A percentile compares a stretch with the other conserved stretches of the same genome.
phyloP scores from a whole-genome alignment of 2,329 filamentous ascomycete genomes.

The Trichophyton schoenleinii region DNA sequence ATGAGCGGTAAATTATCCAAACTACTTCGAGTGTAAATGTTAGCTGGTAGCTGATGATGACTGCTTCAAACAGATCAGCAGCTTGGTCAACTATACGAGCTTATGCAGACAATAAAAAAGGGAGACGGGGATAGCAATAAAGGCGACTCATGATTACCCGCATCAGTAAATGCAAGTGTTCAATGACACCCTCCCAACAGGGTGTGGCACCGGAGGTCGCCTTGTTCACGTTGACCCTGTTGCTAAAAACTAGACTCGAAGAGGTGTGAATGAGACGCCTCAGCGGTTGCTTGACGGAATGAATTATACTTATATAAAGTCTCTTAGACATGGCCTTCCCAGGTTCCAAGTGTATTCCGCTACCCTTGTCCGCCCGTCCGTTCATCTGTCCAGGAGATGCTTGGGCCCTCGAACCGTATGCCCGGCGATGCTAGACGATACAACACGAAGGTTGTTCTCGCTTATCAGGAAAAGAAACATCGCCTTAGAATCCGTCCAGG shows the following conservation, averaged over 20 bases:
- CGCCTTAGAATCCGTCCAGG: not conserved
- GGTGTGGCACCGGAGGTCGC: not conserved
- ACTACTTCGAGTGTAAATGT: not conserved
- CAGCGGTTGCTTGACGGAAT: not conserved
- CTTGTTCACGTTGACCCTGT: not conserved
- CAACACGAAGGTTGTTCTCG: too few relatives aligned
- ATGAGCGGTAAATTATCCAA: conserved; percentile 63
- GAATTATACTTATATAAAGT: not conserved
- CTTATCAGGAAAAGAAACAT: not conserved
- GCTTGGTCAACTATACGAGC: conserved; percentile 80
- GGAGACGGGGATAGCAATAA: conserved; percentile 25
- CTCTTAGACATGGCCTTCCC: not conserved
- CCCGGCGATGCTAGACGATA: not conserved
- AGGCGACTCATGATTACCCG: not conserved
- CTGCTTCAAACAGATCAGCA: conserved; percentile 58
- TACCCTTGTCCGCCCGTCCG: not conserved
- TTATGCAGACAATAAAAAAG: conserved; percentile 69
- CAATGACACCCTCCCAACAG: not conserved
- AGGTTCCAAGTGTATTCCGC: not conserved
- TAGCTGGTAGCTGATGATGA: not conserved
- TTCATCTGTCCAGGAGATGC: not conserved
- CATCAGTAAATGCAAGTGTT: not conserved
- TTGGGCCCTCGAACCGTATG: not conserved
- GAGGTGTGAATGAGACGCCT: not conserved
- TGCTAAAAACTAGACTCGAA: not conserved